A percentile compares a stretch with the other conserved stretches of the same genome.
These are phyloP conservation scores for Aspergillus mulundensis DNA, from an alignment of 495 filamentous ascomycete species.

Conservation along the genomic window DNA sequence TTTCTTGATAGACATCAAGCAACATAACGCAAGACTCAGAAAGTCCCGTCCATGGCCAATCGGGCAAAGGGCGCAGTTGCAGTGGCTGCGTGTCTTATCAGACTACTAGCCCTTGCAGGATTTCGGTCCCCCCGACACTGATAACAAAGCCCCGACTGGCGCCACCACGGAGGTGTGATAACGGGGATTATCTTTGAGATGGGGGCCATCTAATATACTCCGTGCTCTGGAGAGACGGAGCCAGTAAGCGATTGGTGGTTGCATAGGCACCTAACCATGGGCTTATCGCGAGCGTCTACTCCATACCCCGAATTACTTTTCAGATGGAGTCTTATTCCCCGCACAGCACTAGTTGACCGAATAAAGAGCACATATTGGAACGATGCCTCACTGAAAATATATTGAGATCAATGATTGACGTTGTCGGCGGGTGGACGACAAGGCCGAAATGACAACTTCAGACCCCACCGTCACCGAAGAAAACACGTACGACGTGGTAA, in stretches of 20 bases:
- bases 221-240: background rate
- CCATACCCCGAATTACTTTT: background rate
- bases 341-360: background rate
- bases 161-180: background rate
- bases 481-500: constrained; percentile 30
- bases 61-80: background rate
- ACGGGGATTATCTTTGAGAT: background rate
- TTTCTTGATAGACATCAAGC: background rate
- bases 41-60: background rate
- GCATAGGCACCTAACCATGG: background rate
- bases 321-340: background rate
- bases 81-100: background rate
- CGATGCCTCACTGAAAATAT: background rate
- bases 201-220: background rate
- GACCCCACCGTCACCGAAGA: background rate
- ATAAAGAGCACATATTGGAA: background rate
- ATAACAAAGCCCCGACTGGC: background rate
- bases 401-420: background rate
- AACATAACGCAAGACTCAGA: background rate
- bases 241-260: background rate
- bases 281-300: background rate
- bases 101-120: background rate
- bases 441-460: background rate
- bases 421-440: background rate
- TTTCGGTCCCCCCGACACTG: background rate